phyloP scores from a whole-genome alignment of 2,329 filamentous ascomycete genomes.

The Pseudogymnoascus sp. region DNA sequence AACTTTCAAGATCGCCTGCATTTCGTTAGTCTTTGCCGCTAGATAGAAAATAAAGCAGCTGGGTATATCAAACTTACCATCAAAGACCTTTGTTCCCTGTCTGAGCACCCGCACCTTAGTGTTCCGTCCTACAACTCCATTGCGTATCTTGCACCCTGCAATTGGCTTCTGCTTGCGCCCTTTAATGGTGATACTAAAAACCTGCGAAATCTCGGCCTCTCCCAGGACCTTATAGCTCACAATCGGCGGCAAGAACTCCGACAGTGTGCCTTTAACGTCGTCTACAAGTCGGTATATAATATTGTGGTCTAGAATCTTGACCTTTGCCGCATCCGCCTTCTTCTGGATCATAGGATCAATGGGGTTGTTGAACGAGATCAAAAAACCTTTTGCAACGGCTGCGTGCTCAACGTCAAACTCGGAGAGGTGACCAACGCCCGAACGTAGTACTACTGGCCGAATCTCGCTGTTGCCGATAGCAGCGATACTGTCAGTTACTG shows the following conservation, averaged over 20 bases:
- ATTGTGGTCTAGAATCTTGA: conserved; percentile 75
- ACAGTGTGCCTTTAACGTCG: conserved; percentile 60
- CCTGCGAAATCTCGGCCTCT: conserved; percentile 76
- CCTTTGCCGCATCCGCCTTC: conserved; percentile 61
- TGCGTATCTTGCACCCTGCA: conserved; percentile 81
- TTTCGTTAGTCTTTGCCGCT: conserved; percentile 12
- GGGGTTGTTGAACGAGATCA: conserved; percentile 79
- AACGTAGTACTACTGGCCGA: conserved; percentile 65
- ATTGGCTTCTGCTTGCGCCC: conserved; percentile 64
- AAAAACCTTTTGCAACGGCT: conserved; percentile 62
- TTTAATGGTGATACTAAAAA: conserved; percentile 78
- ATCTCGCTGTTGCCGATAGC: conserved; percentile 82
- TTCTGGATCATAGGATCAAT: conserved; percentile 60
- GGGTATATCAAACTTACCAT: conserved; percentile 55
- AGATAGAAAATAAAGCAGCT: not conserved
- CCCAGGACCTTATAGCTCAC: conserved; percentile 67
- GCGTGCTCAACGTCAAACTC: conserved; percentile 90
- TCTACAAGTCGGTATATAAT: conserved; percentile 78
- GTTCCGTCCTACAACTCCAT: conserved; percentile 61
- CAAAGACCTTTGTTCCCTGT: conserved; percentile 62
- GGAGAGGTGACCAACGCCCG: conserved; percentile 67
- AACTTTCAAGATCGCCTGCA: conserved; percentile 65
- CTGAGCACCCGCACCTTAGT: conserved; percentile 66
- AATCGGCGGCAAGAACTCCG: conserved; percentile 58
- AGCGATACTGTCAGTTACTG: conserved; percentile 68